Evolutionary conservation across 2,329 filamentous ascomycete species (phyloP).

Genomic region (Pezicula radicicola): DNA sequence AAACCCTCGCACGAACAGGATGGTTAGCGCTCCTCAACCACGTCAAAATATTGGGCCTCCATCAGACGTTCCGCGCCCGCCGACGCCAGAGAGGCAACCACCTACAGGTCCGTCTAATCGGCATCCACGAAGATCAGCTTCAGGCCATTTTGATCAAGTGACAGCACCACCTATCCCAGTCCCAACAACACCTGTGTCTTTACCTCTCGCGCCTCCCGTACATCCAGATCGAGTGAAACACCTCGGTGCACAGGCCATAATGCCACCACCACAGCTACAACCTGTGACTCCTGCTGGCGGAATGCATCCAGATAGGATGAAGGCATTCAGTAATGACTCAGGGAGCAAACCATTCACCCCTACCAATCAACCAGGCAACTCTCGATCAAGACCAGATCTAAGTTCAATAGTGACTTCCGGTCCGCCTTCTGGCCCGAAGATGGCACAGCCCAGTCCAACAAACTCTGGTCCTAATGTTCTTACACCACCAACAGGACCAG

Average conservation of each 20-base stretch:
- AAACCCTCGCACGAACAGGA: slow-evolving; percentile 23
- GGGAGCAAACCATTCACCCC: slow-evolving; percentile 21
- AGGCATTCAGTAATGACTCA: slow-evolving; percentile 20
- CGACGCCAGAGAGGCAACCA: slow-evolving; percentile 27
- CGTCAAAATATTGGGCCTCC: slow-evolving; percentile 17
- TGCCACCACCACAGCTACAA: slow-evolving; percentile 31
- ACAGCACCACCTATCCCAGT: slow-evolving; percentile 17
- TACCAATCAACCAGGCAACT: slow-evolving; percentile 28
- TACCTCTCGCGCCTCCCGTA: slow-evolving; percentile 32
- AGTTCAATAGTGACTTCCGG: slow-evolving; percentile 22
- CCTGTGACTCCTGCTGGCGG: slow-evolving; percentile 24
- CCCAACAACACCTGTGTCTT: slow-evolving; percentile 17
- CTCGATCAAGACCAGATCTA: slow-evolving; percentile 28
- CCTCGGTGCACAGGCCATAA: slow-evolving; percentile 33
- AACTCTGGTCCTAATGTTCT: slow-evolving; percentile 20
- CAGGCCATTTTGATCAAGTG: slow-evolving; percentile 22
- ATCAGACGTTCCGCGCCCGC: slow-evolving; percentile 21
- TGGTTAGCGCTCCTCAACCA: slow-evolving; percentile 11
- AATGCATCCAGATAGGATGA: slow-evolving; percentile 29
- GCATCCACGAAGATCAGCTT: slow-evolving; percentile 20
- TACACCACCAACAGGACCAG: slow-evolving; percentile 28
- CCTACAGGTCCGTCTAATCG: slow-evolving; percentile 31
- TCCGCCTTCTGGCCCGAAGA: slow-evolving; percentile 28
- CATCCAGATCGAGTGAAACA: slow-evolving; percentile 50
- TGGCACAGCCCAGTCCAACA: slow-evolving; percentile 22